These are phyloP conservation scores for Climacium dendroides DNA, from an alignment of 225 moss, liverwort and hornwort genomes.

Conservation along the genomic window DNA sequence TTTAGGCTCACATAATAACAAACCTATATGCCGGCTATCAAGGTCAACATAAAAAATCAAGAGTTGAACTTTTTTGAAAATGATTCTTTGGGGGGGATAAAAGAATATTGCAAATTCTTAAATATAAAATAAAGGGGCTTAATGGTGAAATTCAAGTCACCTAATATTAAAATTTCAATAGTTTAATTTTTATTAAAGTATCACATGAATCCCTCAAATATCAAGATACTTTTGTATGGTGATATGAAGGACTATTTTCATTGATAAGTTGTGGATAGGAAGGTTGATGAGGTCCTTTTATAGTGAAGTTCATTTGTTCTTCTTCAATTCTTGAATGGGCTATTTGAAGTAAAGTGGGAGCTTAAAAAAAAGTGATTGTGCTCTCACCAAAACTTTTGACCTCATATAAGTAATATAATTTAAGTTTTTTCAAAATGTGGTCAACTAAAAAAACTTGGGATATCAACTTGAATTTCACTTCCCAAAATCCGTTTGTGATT, in stretches of 20 bases:
- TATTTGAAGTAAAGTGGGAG: neutral
- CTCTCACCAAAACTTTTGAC: fast-evolving
- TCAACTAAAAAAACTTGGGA: neutral
- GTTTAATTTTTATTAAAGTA: neutral
- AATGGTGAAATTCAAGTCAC: neutral
- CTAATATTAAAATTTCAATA: neutral
- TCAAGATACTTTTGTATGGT: neutral
- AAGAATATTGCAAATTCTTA: neutral
- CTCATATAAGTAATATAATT: neutral
- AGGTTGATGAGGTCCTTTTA: neutral
- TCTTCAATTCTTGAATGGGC: neutral
- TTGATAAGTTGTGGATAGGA: neutral
- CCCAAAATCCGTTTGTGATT: fast-evolving
- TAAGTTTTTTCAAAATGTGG: neutral
- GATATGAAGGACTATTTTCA: neutral
- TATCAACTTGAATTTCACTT: neutral
- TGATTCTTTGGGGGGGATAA: neutral
- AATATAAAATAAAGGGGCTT: too few relatives aligned
- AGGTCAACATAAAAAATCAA: fast-evolving
- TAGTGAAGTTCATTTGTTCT: neutral
- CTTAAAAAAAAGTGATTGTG: neutral
- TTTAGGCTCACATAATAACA: too few relatives aligned
- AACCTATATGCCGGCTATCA: too few relatives aligned
- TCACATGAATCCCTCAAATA: neutral
- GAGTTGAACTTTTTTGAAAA: neutral